Evolutionary conservation across 2,329 filamentous ascomycete species (phyloP).

Genomic region (Verticillium longisporum): DNA sequence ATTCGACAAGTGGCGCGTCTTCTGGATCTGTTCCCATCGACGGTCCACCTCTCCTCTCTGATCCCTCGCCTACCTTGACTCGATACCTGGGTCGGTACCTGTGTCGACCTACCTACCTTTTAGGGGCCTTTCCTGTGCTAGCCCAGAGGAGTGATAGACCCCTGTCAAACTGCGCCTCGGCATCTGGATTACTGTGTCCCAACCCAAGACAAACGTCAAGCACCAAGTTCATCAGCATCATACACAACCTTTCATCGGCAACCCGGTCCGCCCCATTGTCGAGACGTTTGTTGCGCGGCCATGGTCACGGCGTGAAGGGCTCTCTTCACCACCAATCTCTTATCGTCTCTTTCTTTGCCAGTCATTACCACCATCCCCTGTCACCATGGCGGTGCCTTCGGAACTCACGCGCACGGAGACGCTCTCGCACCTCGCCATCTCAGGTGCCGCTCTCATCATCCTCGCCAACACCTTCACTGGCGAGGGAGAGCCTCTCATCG

Average conservation of each 20-base stretch:
- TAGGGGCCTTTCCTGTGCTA: no score
- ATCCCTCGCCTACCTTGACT: no score
- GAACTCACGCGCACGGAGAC: slow-evolving; percentile 43
- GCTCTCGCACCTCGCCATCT: slow-evolving; percentile 53
- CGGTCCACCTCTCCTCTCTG: no score
- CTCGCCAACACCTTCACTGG: slow-evolving; percentile 75
- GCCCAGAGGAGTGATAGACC: not conserved
- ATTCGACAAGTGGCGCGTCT: not conserved
- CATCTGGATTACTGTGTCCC: not conserved
- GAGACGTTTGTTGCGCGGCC: not conserved
- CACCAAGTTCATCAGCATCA: not conserved
- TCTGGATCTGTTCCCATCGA: not conserved
- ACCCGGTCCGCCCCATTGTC: not conserved
- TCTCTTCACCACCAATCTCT: not conserved
- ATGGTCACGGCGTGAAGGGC: not conserved
- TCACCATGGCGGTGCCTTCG: not conserved
- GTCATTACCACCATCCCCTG: not conserved
- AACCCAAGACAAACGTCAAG: not conserved
- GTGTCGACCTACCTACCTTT: no score
- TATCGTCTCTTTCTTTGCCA: not conserved
- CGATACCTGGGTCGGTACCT: no score
- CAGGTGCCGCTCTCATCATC: slow-evolving; percentile 63
- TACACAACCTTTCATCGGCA: not conserved
- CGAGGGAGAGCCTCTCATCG: slow-evolving; percentile 83
- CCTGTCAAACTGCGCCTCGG: not conserved